Base-by-base conservation (phyloP, 2,329 filamentous ascomycete genomes). In the Colletotrichum aenigma region DNA sequence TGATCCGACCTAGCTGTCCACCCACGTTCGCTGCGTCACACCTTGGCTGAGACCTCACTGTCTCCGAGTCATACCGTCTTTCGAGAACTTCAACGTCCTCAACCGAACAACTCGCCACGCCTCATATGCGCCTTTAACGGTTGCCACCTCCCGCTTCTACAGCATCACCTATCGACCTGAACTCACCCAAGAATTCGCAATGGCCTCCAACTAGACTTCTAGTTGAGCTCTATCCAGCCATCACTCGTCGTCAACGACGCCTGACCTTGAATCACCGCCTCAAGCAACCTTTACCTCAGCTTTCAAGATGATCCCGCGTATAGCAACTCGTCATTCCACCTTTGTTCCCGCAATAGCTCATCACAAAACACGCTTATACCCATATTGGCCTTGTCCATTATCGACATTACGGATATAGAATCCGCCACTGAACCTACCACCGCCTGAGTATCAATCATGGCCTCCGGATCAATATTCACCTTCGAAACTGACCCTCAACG, bases 391-490 rank as follows among this genome's bases (percentile, higher is more conserved):
- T 24, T 32, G 13, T 43, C n/a, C 26, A 28, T 38, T 15, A 24
- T 36, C 48, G 30, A 48, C 38, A 38, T 52, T 69, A 73, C 43
- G 6, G n/a, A 58, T 12, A 15, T 55, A 76, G 16, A 38, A 24
- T 26, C n/a, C 38, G 48, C 28, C 58, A 58, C n/a, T 48, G 36
- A 68, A 48, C 34, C 30, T 36, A 36, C 26, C 43, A 60, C 26
- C 26, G 24, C 30, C 15, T 32, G 38, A 56, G 48, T 28, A 36
- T 79, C 12, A 70, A 68, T 30, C 8, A 97, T 97, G 95, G 96
- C 97, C 74, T 98, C 96, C 15, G 96, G 97, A 75, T 98, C 96
- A 10, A 95, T 99, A 79, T 99, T 99, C 83, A 98, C 96, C 0
- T 99, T 95, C 83, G 95, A 98, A 77, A 93, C 95, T 4, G 94